These are phyloP conservation scores for Adansonia gregorii DNA, from an alignment of 441 rosid species.

Conservation along the genomic window DNA sequence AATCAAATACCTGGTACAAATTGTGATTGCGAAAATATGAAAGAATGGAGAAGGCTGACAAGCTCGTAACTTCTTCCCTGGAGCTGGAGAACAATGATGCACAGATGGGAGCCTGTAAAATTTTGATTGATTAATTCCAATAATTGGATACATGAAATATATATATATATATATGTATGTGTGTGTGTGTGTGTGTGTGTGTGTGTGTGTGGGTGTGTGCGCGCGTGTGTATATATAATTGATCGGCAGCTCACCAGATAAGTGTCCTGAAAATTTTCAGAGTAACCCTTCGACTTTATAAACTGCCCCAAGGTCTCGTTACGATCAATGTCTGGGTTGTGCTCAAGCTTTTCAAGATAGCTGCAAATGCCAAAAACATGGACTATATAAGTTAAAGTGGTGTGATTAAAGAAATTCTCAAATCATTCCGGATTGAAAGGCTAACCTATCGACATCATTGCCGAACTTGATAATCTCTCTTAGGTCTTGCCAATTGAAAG, in stretches of 20 bases:
- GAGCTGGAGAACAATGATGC: constrained; percentile 88
- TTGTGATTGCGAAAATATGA: constrained; percentile 82
- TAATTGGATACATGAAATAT: not conserved
- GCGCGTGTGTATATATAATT: no score
- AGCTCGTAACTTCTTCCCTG: constrained; percentile 71
- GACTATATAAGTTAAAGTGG: not conserved
- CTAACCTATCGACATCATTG: constrained; percentile 59
- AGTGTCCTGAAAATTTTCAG: constrained; percentile 75
- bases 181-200: no score
- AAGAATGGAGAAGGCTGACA: constrained; percentile 80
- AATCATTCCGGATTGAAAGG: not conserved
- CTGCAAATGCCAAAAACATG: constrained; percentile 27
- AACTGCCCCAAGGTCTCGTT: constrained; percentile 74
- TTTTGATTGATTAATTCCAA: not conserved
- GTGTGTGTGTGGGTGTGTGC: no score
- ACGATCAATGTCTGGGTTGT: constrained; percentile 63
- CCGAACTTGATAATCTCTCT: constrained; percentile 71
- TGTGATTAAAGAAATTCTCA: not conserved
- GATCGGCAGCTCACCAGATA: constrained; percentile 58
- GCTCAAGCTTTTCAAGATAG: constrained; percentile 66
- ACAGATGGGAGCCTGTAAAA: constrained; percentile 66
- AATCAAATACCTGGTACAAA: constrained; percentile 63
- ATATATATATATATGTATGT: not conserved
- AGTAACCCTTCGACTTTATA: constrained; percentile 63
- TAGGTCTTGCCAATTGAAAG: constrained; percentile 75